These are phyloP conservation scores for Articulospora tetracladia DNA, from an alignment of 495 filamentous ascomycete genomes.

Conservation along the genomic window DNA sequence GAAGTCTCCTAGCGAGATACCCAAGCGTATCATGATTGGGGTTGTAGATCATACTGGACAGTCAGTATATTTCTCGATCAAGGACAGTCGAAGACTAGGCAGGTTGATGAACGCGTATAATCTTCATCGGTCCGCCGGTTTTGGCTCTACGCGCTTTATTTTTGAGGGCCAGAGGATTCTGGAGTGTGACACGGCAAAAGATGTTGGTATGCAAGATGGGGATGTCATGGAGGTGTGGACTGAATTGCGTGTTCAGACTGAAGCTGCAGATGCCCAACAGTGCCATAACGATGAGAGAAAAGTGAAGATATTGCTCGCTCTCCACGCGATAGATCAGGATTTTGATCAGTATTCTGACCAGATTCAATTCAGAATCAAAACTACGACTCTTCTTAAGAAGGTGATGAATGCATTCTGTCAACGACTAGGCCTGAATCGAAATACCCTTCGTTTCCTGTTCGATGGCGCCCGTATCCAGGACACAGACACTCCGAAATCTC, in stretches of 20 bases:
- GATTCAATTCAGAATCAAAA: slow-evolving; percentile 85
- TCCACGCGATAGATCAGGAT: not conserved
- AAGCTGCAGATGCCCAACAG: no score
- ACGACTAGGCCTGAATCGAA: slow-evolving; percentile 61
- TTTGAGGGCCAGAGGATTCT: not conserved
- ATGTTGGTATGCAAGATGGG: not conserved
- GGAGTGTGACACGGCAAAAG: not conserved
- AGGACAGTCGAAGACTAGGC: not conserved
- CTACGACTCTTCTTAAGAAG: slow-evolving; percentile 69
- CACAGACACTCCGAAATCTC: slow-evolving; percentile 40
- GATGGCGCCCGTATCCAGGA: slow-evolving; percentile 67
- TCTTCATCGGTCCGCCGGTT: not conserved
- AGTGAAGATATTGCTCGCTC: no score
- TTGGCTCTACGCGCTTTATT: not conserved
- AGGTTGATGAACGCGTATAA: not conserved
- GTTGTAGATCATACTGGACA: no score
- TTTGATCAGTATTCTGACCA: slow-evolving; percentile 25
- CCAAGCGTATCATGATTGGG: no score
- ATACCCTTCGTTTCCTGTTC: slow-evolving; percentile 69
- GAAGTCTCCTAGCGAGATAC: no score
- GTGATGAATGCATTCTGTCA: slow-evolving; percentile 83
- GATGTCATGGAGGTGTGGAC: not conserved
- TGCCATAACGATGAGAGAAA: no score
- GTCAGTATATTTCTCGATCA: not conserved
- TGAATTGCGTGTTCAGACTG: not conserved